Percentiles rank a stretch among this genome's conserved stretches.
phyloP scores from a whole-genome alignment of 345 rosid genomes.

The Viola odorata region DNA sequence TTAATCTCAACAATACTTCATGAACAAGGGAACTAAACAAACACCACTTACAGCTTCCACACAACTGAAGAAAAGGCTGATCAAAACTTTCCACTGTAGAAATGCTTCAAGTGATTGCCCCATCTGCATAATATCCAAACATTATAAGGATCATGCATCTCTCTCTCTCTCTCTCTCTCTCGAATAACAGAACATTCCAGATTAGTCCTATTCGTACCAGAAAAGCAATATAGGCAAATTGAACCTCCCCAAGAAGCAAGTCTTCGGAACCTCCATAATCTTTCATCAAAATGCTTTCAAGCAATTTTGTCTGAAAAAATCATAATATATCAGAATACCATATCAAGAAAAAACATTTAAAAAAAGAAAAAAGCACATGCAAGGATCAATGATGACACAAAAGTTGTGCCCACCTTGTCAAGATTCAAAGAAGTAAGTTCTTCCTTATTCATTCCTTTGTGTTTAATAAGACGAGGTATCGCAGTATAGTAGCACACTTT shows the following conservation, averaged over 20 bases:
- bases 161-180: not conserved
- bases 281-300: conserved; percentile 55
- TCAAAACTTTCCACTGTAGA: conserved; percentile 89
- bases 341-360: conserved; percentile 1
- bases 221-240: conserved; percentile 82
- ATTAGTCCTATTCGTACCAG: conserved; percentile 44
- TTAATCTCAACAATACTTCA: not conserved
- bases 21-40: not conserved
- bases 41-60: conserved; percentile 66
- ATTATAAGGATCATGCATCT: conserved; percentile 6
- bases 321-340: conserved; percentile 8
- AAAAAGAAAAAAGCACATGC: not conserved
- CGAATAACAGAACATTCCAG: not conserved
- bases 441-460: conserved; percentile 52
- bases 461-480: conserved; percentile 65
- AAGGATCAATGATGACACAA: not conserved
- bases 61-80: conserved; percentile 80
- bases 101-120: conserved; percentile 92
- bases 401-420: conserved; percentile 61
- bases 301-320: conserved; percentile 48
- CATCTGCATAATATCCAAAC: conserved; percentile 56
- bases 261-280: conserved; percentile 72
- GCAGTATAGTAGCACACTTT: conserved; percentile 72
- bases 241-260: conserved; percentile 79
- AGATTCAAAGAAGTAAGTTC: conserved; percentile 84